A percentile compares a stretch with the other conserved stretches of the same genome.
Conservation (phyloP, 192 early-diverging fungal species). For the Coemansia javaensis region DNA sequence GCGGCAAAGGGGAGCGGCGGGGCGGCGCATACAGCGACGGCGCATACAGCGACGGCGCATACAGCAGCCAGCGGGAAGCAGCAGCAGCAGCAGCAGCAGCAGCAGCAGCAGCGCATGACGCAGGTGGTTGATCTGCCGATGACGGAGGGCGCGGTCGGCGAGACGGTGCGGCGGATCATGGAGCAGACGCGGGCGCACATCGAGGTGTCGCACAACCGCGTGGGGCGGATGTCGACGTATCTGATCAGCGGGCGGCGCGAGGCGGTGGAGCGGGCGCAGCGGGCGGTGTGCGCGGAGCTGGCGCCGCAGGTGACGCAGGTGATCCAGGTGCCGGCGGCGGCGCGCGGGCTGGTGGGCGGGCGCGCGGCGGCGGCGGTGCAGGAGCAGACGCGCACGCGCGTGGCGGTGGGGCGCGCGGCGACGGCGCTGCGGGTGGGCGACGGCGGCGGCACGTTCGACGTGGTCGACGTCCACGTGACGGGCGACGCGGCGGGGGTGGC, state of each 20-base stretch:
- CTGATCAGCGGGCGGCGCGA: slow-evolving; percentile 79
- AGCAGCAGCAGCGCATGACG: slow-evolving; percentile 49
- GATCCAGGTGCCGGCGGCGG: slow-evolving; percentile 70
- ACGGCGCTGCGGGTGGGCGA: slow-evolving; percentile 38
- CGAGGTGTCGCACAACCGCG: slow-evolving; percentile 73
- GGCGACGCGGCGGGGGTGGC: slow-evolving; percentile 80
- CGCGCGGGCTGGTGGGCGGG: slow-evolving; percentile 73
- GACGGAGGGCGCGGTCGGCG: slow-evolving; percentile 45
- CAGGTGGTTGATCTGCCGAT: slow-evolving; percentile 53
- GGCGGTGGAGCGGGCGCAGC: slow-evolving; percentile 70
- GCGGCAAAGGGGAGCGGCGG: slow-evolving; percentile 44
- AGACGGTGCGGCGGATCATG: slow-evolving; percentile 59
- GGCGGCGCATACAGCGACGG: slow-evolving; percentile 30
- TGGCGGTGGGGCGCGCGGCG: too few species aligned
- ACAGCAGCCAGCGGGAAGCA: too few species aligned
- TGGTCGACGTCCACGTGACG: slow-evolving; percentile 62
- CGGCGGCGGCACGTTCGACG: slow-evolving; percentile 60
- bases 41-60: slow-evolving; percentile 11
- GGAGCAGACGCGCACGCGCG: slow-evolving; percentile 64
- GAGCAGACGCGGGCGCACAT: slow-evolving; percentile 70
- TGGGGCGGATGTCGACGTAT: slow-evolving; percentile 70
- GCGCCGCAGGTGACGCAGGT: slow-evolving; percentile 61
- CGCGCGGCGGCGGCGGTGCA: slow-evolving; percentile 72
- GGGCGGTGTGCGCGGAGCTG: slow-evolving; percentile 68
- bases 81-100: slow-evolving; percentile 11